A percentile compares a stretch with the other conserved stretches of the same genome.
phyloP scores from a whole-genome alignment of 2,329 filamentous ascomycete genomes.

The Trichoderma semiorbis region DNA sequence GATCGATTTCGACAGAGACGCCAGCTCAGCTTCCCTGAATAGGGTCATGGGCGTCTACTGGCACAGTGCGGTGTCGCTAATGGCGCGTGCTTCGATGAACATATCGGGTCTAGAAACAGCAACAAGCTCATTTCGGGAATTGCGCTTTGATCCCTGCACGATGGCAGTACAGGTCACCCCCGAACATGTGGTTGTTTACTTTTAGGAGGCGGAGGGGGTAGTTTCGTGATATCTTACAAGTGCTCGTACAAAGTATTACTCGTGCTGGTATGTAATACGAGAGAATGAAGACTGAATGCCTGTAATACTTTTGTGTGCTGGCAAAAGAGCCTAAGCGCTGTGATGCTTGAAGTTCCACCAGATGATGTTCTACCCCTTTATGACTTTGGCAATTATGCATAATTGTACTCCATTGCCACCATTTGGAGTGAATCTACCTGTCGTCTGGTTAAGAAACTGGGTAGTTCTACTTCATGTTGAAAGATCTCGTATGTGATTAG shows the following conservation, averaged over 20 bases:
- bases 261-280: neutral
- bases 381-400: neutral
- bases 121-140: slow-evolving; percentile 9
- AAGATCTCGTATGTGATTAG: neutral
- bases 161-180: neutral
- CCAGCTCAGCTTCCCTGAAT: neutral
- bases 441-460: neutral
- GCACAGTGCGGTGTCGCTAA: neutral
- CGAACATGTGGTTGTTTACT: neutral
- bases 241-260: neutral
- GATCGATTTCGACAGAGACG: neutral
- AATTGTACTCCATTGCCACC: neutral
- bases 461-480: neutral
- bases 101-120: neutral
- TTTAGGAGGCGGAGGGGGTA: neutral
- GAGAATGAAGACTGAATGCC: neutral
- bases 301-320: neutral
- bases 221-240: neutral
- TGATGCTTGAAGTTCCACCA: neutral
- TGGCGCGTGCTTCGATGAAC: neutral
- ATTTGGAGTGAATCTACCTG: neutral
- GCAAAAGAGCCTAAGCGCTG: neutral
- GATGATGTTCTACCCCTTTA: neutral
- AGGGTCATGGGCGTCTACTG: neutral
- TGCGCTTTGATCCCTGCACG: neutral